phyloP scores from a whole-genome alignment of 139 green algal genomes.

The Chlamydomonas sp. region DNA sequence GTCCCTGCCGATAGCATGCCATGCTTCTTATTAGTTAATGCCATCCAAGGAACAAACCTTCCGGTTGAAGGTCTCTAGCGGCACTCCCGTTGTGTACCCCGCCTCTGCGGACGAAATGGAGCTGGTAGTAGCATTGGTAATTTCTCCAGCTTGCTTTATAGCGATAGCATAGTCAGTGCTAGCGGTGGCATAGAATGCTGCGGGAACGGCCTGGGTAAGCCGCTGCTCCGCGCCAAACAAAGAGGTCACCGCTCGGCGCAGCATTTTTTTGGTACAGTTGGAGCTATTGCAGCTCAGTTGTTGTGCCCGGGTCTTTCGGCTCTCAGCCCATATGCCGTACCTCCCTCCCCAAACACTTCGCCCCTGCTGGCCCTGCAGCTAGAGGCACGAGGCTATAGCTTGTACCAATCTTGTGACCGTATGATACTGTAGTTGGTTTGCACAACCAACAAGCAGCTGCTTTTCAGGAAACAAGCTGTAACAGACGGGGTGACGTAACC shows the following conservation, averaged over 20 bases:
- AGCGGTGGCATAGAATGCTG: not conserved
- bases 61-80: conserved; percentile 67
- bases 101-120: conserved; percentile 46
- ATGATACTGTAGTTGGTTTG: too few species aligned
- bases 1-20: not conserved
- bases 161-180: conserved; percentile 49
- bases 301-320: too few species aligned
- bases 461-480: too few species aligned
- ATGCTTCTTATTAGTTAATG: not conserved
- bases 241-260: not conserved
- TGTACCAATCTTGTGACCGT: too few species aligned
- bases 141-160: conserved; percentile 45
- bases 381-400: too few species aligned
- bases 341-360: too few species aligned
- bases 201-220: not conserved
- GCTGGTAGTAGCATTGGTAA: conserved; percentile 1
- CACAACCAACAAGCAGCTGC: too few species aligned
- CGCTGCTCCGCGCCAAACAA: not conserved
- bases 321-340: too few species aligned
- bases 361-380: too few species aligned
- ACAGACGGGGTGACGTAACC: too few species aligned
- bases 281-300: too few species aligned
- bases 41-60: conserved; percentile 40
- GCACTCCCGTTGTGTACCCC: conserved; percentile 59
- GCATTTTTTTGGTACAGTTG: not conserved